Evolutionary conservation across 805 yeast genomes (phyloP), one percentile per base, ranked within the genome.

Genomic region (Clavispora santaluciae): DNA sequence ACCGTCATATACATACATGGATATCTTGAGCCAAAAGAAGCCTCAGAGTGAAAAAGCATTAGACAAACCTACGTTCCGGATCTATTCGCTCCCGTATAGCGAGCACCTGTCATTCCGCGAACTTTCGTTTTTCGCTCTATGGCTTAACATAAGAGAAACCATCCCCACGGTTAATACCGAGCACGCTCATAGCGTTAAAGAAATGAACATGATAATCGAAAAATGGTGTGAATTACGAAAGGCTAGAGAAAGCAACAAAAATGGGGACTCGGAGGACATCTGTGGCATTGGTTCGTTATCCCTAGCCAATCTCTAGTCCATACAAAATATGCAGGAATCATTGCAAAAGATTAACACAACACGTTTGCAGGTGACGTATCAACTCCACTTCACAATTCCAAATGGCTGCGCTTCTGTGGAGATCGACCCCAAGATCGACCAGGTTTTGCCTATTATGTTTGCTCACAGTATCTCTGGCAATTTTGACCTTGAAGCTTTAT

Each of bases 41-140:
- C 42, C 51, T 6, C 53, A 44, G 16, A 36, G 39, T 41, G 48
- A 38, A 50, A 53, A 40, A 46, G 51, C 50, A 18, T 52, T 53
- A 6, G 68, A 61, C 33, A 46, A 45, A 25, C 45, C 60, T 6
- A 45, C 62, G 12, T 57, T 51, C 38, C 73, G 79, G 35, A 66
- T 79, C 1, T 81, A 82, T 50, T 60, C 74, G 9, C 76, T 90
- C 1, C 98, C 99, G 0, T 93, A 93, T 55, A 83, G 95, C 54
- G 99, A 93, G 56, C 99, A 93, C 63, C 87, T 96, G 9, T 86
- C 95, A 42, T 91, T 81, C 53, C 66, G 84, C 28, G 99, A 93
- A 54, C 68, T 93, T 28, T 71, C 82, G 10, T 71, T 73, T 40
- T 86, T 91, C 55, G 75, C 83, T 17, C 64, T 74, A 2, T 61